Evolutionary conservation across 768 basidiomycete species (phyloP), one percentile per base, ranked within the genome.

Genomic region (Leccinum broughii): DNA sequence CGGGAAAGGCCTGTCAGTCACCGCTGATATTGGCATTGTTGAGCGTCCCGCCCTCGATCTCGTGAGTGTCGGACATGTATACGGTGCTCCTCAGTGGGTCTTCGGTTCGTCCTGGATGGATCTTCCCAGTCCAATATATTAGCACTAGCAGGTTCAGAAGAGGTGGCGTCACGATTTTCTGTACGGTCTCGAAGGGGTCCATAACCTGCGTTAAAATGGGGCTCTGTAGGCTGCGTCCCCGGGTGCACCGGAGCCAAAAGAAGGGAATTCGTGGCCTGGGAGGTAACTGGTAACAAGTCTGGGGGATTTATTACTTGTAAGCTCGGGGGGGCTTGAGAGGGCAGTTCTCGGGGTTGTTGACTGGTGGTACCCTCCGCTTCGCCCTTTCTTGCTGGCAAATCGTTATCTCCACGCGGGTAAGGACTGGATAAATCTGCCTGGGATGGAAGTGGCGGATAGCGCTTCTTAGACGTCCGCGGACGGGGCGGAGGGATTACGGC

Each of bases 1-100:
- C 88, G 17, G 95, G 93, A 68, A 96, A 96, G 0, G 93, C 89
- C 1, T 95, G 95, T 30, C 93, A 82, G 69, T 97, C 95, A 10
- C 94, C 95, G 54, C 92, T 87, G 50, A 92, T 77, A 69, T 98
- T 98, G 53, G 88, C 87, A 64, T 90, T 92, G 10, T 83, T 77
- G 17, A 93, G 77, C 0, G 89, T 85, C 0, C 96, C 96, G 3
- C 95, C 95, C 70, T 97, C 95, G 2, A 88, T 82, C 71, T 99
- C 97, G 70, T 98, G 96, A 4, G 91, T 87, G 46, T 96, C 94
- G 50, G 88, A 81, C 71, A 89, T 82, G 73, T 97, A 98, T 39
- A 58, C 35, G 64, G 39, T 48, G 24, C 28, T 65, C 68, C n/a
- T 64, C 66, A 13, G 26, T 34, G 46, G 24, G 15, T 59, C 54